Evolutionary conservation across 345 rosid species (phyloP), one percentile per base, ranked within the genome.

Genomic region (Kernera saxatilis): DNA sequence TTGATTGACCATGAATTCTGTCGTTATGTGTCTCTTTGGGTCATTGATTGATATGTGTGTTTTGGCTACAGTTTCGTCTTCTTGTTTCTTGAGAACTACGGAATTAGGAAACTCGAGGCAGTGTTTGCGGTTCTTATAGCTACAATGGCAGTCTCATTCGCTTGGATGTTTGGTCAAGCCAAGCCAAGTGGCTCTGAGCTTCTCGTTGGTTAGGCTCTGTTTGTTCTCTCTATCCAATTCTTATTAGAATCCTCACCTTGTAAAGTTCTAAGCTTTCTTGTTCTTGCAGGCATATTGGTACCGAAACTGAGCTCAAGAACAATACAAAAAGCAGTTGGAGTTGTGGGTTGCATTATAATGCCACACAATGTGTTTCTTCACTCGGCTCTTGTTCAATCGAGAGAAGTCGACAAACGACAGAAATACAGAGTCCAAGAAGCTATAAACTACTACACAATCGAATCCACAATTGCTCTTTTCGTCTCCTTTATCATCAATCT

Each of bases 161-260:
- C 96, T 55, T 91, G 97, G 98, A 91, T 93, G 98, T 93, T 93
- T 72, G 97, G 81, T 62, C 89, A 88, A 39, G 69, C 97, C n/a
- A 87, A 88, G 76, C 98, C 98, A 6, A 81, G 76, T 77, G 92
- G 89, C 79, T 74, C 59, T 17, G 92, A 93, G 59, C 94, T 93
- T 71, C 78, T 89, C 77, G 70, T 87, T 69, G 98, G 98, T 91
- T 76, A 73, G 82, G 14, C 52, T 40, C 23, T 57, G 18, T 66
- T 21, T 69, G 23, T 8, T 25, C 65, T n/a, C 29, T 23, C 3
- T 8, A 13, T 33, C 36, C 2, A 36, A 2, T 17, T 30, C 33
- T 22, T 12, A 15, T 3, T 23, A 5, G 12, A 41, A 22, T n/a
- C n/a, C n/a, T n/a, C 50, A 17, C 45, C 39, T 49, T 8, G n/a